phyloP scores from a whole-genome alignment of 148 eudicot genomes.

The Fallopia convolvulus region DNA sequence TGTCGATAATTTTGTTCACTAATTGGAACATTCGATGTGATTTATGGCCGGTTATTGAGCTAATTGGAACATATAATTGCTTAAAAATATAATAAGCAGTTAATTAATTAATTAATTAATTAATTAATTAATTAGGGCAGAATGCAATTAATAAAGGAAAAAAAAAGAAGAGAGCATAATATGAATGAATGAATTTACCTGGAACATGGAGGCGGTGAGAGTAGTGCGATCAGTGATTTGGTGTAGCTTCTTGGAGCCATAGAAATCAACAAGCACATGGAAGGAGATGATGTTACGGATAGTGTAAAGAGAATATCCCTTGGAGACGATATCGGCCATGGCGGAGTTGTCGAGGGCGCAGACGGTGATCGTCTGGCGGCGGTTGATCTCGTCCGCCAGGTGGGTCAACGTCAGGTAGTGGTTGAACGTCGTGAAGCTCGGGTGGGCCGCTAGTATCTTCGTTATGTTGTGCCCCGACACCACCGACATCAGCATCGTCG shows the following conservation, averaged over 20 bases:
- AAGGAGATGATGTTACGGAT: constrained; percentile 59
- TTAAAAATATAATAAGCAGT: not conserved
- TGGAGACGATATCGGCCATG: constrained; percentile 48
- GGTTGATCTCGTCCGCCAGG: constrained; percentile 72
- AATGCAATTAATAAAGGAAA: not conserved
- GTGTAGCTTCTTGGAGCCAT: constrained; percentile 72
- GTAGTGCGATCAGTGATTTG: constrained; percentile 60
- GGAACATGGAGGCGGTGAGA: constrained; percentile 62
- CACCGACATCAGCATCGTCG: not conserved
- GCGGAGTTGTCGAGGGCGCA: constrained; percentile 75
- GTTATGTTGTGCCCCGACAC: constrained; percentile 47
- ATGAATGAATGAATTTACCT: constrained; percentile 12
- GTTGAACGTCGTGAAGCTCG: constrained; percentile 57
- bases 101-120: not conserved
- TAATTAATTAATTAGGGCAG: not conserved
- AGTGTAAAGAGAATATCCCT: constrained; percentile 32
- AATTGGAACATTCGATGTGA: not conserved
- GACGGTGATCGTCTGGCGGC: constrained; percentile 62
- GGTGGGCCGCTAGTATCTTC: constrained; percentile 44
- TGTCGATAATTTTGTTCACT: not conserved
- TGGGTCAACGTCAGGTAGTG: constrained; percentile 72
- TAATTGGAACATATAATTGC: too few species aligned
- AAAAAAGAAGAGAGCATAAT: not conserved
- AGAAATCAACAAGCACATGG: constrained; percentile 69
- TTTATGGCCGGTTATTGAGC: too few species aligned